Evolutionary conservation across 805 yeast species (phyloP).

Genomic region (Metschnikowia henanensis): DNA sequence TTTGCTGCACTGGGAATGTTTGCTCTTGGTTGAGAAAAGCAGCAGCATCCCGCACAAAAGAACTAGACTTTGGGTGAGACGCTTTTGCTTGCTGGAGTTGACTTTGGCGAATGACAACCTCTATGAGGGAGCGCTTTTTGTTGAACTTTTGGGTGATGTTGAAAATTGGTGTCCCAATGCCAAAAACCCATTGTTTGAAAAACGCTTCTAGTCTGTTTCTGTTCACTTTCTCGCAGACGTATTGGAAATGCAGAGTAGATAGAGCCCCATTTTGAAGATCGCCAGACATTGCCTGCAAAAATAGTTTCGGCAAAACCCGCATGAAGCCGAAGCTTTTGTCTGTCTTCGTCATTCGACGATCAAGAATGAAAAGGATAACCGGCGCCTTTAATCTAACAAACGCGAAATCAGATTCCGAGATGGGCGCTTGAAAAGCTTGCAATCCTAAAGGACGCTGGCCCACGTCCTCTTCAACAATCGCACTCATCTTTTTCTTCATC

Average conservation of each 20-base stretch:
- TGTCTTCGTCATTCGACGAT: constrained; percentile 92
- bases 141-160: constrained; percentile 90
- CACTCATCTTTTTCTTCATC: constrained; percentile 62
- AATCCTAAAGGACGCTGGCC: constrained; percentile 80
- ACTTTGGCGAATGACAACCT: constrained; percentile 90
- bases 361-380: constrained; percentile 77
- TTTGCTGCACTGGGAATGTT: constrained; percentile 40
- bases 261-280: constrained; percentile 77
- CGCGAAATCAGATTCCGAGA: constrained; percentile 56
- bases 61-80: constrained; percentile 34
- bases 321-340: constrained; percentile 92
- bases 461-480: constrained; percentile 70
- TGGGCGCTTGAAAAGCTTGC: constrained; percentile 66
- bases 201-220: constrained; percentile 79
- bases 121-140: constrained; percentile 90
- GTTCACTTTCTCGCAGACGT: constrained; percentile 93
- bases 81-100: constrained; percentile 61
- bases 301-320: constrained; percentile 87
- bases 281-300: constrained; percentile 93
- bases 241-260: constrained; percentile 82
- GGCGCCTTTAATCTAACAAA: constrained; percentile 84
- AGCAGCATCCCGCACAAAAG: constrained; percentile 48
- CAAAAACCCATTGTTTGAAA: constrained; percentile 91
- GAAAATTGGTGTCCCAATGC: constrained; percentile 86
- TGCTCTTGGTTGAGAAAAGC: constrained; percentile 44